Conservation (phyloP, 495 filamentous ascomycete species). For the Chaetomium cochliodes region DNA sequence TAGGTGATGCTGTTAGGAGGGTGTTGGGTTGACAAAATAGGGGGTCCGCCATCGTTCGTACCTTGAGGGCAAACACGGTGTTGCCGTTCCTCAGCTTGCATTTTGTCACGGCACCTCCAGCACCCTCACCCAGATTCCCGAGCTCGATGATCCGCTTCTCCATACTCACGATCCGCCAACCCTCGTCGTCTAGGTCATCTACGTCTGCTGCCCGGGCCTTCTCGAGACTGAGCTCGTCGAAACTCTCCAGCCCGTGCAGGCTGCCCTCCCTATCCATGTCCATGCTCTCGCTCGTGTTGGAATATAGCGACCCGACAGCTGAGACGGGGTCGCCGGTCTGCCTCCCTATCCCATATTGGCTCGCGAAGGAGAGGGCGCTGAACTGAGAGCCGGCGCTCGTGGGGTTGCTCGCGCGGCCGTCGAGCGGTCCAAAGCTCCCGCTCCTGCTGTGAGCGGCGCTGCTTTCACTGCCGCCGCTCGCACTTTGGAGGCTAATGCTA, state of each 20-base stretch:
- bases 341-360: constrained; percentile 58
- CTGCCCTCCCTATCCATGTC: constrained; percentile 74
- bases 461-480: constrained; percentile 69
- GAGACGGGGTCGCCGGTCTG: constrained; percentile 81
- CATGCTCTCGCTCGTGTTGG: constrained; percentile 63
- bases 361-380: constrained; percentile 72
- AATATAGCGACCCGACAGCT: constrained; percentile 80
- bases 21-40: not conserved
- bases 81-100: constrained; percentile 86
- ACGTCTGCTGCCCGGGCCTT: constrained; percentile 81
- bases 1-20: constrained; percentile 43
- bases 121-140: constrained; percentile 89
- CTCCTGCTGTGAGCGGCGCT: constrained; percentile 67
- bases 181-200: constrained; percentile 89
- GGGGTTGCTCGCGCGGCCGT: constrained; percentile 70
- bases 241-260: constrained; percentile 62
- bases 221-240: constrained; percentile 73
- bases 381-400: constrained; percentile 80
- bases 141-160: constrained; percentile 84
- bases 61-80: constrained; percentile 95
- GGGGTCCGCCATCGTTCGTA: constrained; percentile 44
- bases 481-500: constrained; percentile 52
- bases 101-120: constrained; percentile 90
- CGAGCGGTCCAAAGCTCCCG: constrained; percentile 70
- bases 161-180: constrained; percentile 88